Evolutionary conservation across 2,329 filamentous ascomycete genomes (phyloP).

Genomic region (Teratosphaeria zuluensis): DNA sequence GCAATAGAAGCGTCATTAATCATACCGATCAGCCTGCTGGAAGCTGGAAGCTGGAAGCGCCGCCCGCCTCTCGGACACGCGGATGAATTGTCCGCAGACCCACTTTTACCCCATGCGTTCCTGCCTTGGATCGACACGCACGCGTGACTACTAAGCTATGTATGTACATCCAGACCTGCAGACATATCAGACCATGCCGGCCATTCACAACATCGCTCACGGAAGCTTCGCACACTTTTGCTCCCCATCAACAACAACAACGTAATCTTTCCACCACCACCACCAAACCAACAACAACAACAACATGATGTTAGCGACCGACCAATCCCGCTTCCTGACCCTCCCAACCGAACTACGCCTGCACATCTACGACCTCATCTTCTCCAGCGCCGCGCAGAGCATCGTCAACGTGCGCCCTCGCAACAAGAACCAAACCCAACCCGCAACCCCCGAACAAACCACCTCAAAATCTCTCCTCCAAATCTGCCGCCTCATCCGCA

Average conservation of each 20-base stretch:
- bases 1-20: too few relatives aligned
- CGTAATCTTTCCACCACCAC: neutral
- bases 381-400: neutral
- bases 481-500: neutral
- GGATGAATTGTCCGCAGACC: neutral
- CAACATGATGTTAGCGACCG: too few relatives aligned
- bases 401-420: neutral
- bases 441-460: too few relatives aligned
- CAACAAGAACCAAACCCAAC: neutral
- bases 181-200: neutral
- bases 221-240: too few relatives aligned
- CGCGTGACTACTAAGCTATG: neutral
- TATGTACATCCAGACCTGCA: neutral
- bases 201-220: neutral
- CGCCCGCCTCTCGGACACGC: neutral
- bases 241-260: too few relatives aligned
- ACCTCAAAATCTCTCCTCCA: neutral
- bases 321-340: neutral
- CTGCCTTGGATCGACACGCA: neutral
- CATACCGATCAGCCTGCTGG: too few relatives aligned
- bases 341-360: slow-evolving; percentile 5
- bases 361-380: slow-evolving; percentile 3
- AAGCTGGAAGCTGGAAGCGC: too few relatives aligned
- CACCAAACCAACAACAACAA: neutral
- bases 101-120: neutral